Evolutionary conservation across 306 rosid species (phyloP).

Genomic region (Vachellia pachyceras): DNA sequence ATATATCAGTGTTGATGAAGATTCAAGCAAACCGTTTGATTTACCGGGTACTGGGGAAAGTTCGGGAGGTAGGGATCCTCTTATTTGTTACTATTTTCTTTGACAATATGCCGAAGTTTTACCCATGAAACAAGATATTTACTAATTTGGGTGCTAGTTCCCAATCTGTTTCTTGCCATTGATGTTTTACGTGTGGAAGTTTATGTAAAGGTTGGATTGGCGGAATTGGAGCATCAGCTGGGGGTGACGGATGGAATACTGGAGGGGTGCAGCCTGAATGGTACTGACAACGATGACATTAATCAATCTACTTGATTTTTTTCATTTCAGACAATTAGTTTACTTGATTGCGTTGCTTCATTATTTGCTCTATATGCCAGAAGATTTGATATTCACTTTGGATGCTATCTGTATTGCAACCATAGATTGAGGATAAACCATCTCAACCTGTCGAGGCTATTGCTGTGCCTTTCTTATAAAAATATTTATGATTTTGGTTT

Average conservation of each 20-base stretch:
- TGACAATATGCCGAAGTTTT: not conserved
- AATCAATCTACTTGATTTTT: conserved; percentile 10
- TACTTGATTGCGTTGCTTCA: conserved; percentile 10
- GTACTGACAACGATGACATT: conserved; percentile 46
- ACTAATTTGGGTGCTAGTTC: conserved; percentile 15
- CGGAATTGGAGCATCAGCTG: conserved; percentile 71
- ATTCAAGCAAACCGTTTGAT: conserved; percentile 74
- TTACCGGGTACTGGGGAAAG: conserved; percentile 68
- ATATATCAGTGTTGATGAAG: conserved; percentile 59
- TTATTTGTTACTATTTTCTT: conserved; percentile 24
- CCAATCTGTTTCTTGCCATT: conserved; percentile 19
- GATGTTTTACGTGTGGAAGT: conserved; percentile 29
- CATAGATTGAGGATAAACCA: not conserved
- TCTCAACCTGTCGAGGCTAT: not conserved
- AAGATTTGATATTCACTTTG: not conserved
- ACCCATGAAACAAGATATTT: not conserved
- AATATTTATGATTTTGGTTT: not conserved
- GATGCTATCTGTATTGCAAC: not conserved
- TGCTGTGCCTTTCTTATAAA: not conserved
- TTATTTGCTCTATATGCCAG: conserved; percentile 3
- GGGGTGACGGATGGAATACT: conserved; percentile 64
- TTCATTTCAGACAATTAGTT: not conserved
- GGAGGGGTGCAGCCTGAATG: conserved; percentile 64
- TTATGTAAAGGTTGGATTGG: conserved; percentile 68
- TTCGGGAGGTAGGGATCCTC: conserved; percentile 67